Base-by-base conservation (phyloP, 768 basidiomycete genomes). In the Boletellus ananas region DNA sequence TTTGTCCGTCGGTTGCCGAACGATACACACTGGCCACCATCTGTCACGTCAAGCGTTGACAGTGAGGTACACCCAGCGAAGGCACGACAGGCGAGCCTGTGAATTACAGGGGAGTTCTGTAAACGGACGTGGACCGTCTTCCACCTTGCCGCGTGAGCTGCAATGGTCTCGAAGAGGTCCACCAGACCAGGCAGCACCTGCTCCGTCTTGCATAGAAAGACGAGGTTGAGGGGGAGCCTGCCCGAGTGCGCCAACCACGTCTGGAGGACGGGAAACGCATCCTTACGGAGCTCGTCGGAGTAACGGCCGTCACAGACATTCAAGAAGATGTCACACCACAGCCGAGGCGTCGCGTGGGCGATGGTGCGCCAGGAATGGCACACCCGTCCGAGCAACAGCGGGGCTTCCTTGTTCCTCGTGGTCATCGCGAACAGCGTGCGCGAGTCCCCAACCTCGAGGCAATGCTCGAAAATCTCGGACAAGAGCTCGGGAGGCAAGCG, bases 351-450 rank as follows among this genome's bases (percentile, higher is more conserved):
- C 12, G 58, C 46, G 3, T 56, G 52, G 1, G 55, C 49, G 3
- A 68, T 47, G 9, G 46, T 50, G 8, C 67, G 59, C 66, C 68
- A 70, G 0, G 52, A 18, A 43, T 59, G 58, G 38, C 68, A 69
- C 17, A 70, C 61, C 0, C 63, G 63, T 4, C 61, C 63, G 6
- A 70, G 62, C 2, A 67, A 31, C 27, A 70, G n/a, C 1, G 66
- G 68, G 0, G 62, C 60, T 9, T 49, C 51, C 35, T 18, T 50
- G 47, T 11, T 13, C 33, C 56, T 47, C 16, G 45, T 18, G 0
- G 35, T 31, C 25, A 17, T 33, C 3, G 51, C 21, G 35, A 54
- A 49, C 11, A 42, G 6, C 23, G 23, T 17, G 17, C 18, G 17
- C 1, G 46, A 14, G 3, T 33, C 6, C 5, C 33, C 16, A 6